Evolutionary conservation across 2,329 filamentous ascomycete species (phyloP), one percentile per base, ranked within the genome.

Genomic region (Aspergillus oerlinghausenensis): DNA sequence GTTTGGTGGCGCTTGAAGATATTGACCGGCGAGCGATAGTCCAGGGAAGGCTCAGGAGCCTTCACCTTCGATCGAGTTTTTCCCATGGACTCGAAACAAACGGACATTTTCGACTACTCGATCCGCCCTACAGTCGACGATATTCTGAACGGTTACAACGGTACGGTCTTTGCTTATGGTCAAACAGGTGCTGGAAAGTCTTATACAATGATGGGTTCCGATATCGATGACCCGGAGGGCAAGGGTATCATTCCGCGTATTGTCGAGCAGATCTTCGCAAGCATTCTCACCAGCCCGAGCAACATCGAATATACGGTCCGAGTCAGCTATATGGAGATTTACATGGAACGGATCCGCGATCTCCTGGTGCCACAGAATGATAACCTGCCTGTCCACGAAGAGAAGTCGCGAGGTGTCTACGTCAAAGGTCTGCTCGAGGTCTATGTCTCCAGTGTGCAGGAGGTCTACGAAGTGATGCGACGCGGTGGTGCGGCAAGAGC

Each of bases 281-380:
- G 90, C 77, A 97, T 97, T 74, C 82, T 97, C 77, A 86, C 89
- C 23, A 96, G 92, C 67, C 90, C 93, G 47, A 87, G 87, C 67
- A 96, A 90, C 65, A 97, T 97, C 73, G 94, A 97, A 77, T 97
- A 97, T 76, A 97, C 92, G n/a, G 93, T 99, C 53, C 87, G 92
- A 55, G 93, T 97, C 70, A 96, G 92, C 75, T 97, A 97, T 77
- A 97, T 99, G 92, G 94, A 99, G 77, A 97, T 99, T 63, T 99
- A 99, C 80, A 99, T 97, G 94, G 94, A 99, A 79, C 87, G 89
- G 66, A 97, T 99, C 73, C 86, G 93, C 68, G 94, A 99, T 85
- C 78, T 99, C 69, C 80, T 99, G 62, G 87, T 88, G 25, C 94
- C 94, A 10, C 89, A 92, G 59, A 96, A 97, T 75, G 93, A 97